Evolutionary conservation across 441 rosid genomes (phyloP).

Genomic region (Mallotus repandus): DNA sequence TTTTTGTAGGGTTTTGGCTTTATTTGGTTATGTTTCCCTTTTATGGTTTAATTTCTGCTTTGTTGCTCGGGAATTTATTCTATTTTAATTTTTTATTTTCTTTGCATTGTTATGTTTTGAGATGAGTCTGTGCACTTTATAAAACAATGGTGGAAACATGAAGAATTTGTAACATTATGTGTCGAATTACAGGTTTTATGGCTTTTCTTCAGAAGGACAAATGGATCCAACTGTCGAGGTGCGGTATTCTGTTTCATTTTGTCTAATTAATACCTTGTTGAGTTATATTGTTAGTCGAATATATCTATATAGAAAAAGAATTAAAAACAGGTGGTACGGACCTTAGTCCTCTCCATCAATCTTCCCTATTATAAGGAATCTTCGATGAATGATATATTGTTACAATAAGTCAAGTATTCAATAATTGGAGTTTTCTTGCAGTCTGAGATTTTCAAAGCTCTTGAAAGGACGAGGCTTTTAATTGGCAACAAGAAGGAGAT

Average conservation of each 20-base stretch:
- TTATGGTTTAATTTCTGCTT: too few species aligned
- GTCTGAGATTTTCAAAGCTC: slow-evolving; percentile 34
- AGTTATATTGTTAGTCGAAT: not conserved
- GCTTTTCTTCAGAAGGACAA: slow-evolving; percentile 89
- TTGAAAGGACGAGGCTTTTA: slow-evolving; percentile 58
- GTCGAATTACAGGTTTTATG: slow-evolving; percentile 62
- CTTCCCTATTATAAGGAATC: not conserved
- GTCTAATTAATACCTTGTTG: not conserved
- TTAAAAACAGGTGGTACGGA: not conserved
- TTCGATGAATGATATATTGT: too few species aligned
- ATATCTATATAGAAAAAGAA: not conserved
- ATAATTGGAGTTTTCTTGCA: slow-evolving; percentile 15
- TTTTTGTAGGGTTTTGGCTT: too few species aligned
- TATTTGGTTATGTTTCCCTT: too few species aligned
- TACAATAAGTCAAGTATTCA: not conserved
- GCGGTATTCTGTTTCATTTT: slow-evolving; percentile 11
- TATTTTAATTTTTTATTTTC: too few species aligned
- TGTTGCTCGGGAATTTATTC: too few species aligned
- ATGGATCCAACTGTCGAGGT: slow-evolving; percentile 94
- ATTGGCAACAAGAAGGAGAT: slow-evolving; percentile 73
- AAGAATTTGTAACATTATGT: not conserved
- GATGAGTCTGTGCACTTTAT: too few species aligned
- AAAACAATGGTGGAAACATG: too few species aligned
- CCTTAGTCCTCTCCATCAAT: not conserved
- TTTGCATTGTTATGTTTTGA: too few species aligned